These are phyloP conservation scores for Bipolaris bicolor DNA, from an alignment of 2,329 filamentous ascomycete species.

Conservation along the genomic window DNA sequence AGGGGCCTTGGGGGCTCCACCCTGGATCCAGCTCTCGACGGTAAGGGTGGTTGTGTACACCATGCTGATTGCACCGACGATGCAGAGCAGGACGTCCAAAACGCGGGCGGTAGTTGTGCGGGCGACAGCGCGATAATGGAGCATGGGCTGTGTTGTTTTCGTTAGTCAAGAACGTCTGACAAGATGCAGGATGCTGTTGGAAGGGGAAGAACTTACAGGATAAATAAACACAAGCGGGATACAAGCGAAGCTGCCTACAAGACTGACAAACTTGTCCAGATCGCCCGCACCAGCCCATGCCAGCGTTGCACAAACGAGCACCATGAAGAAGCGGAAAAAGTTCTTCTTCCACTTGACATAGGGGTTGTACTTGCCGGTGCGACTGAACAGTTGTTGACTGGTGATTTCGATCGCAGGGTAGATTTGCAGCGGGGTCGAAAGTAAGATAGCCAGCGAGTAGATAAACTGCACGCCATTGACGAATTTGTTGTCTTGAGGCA, in stretches of 20 bases:
- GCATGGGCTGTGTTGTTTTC: conserved; percentile 69
- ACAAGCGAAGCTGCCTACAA: conserved; percentile 97
- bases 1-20: conserved; percentile 58
- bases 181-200: neutral
- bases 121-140: conserved; percentile 85
- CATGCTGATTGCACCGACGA: conserved; percentile 88
- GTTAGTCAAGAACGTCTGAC: too few relatives aligned
- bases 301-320: conserved; percentile 82
- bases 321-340: conserved; percentile 89
- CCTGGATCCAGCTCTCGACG: conserved; percentile 80
- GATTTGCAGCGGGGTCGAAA: conserved; percentile 94
- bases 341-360: conserved; percentile 99
- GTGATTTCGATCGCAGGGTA: conserved; percentile 98
- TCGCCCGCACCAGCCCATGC: conserved; percentile 93
- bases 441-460: conserved; percentile 95
- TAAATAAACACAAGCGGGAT: conserved; percentile 98
- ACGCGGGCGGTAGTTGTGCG: conserved; percentile 69
- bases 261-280: conserved; percentile 94
- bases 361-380: conserved; percentile 95
- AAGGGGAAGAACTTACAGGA: conserved; percentile 70
- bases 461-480: conserved; percentile 97
- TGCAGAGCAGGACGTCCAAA: conserved; percentile 75
- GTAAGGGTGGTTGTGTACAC: conserved; percentile 89
- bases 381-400: conserved; percentile 90
- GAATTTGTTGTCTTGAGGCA: conserved; percentile 92